A percentile compares a stretch with the other conserved stretches of the same genome.
Evolutionary conservation across 1,284 basidiomycete species (phyloP).

Genomic region (Farysia itapuensis): DNA sequence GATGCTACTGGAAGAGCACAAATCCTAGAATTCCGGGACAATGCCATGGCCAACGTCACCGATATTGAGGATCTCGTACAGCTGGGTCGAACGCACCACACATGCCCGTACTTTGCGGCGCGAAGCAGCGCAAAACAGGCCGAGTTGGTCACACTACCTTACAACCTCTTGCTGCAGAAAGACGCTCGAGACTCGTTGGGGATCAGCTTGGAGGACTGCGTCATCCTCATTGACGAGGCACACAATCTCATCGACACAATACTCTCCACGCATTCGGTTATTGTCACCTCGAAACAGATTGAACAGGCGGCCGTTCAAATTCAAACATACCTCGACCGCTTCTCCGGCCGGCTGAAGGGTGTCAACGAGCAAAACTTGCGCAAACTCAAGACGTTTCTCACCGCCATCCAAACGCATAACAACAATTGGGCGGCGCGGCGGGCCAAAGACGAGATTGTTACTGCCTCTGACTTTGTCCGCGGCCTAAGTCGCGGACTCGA

Average conservation of each 20-base stretch:
- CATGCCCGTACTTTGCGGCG: constrained; percentile 92
- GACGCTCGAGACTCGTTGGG: constrained; percentile 82
- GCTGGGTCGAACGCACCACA: constrained; percentile 69
- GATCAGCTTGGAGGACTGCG: constrained; percentile 71
- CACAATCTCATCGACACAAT: constrained; percentile 77
- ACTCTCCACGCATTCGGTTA: constrained; percentile 78
- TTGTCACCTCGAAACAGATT: constrained; percentile 69
- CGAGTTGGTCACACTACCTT: constrained; percentile 88
- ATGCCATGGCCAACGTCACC: constrained; percentile 75
- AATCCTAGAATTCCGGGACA: constrained; percentile 84
- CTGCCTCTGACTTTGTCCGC: constrained; percentile 68
- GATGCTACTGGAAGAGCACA: constrained; percentile 45
- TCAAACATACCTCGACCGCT: constrained; percentile 75
- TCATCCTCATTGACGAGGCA: constrained; percentile 92
- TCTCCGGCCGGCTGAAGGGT: constrained; percentile 74
- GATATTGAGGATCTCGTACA: constrained; percentile 90
- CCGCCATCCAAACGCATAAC: constrained; percentile 14
- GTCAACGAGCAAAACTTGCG: constrained; percentile 77
- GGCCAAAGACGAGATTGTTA: constrained; percentile 67
- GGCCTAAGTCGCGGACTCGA: constrained; percentile 71
- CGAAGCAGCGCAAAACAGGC: constrained; percentile 83
- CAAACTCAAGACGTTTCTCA: constrained; percentile 64
- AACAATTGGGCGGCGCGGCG: not conserved
- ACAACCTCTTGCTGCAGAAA: constrained; percentile 85
- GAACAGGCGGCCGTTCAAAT: constrained; percentile 75